phyloP scores from a whole-genome alignment of 495 filamentous ascomycete genomes.

The Umbilicaria muhlenbergii region DNA sequence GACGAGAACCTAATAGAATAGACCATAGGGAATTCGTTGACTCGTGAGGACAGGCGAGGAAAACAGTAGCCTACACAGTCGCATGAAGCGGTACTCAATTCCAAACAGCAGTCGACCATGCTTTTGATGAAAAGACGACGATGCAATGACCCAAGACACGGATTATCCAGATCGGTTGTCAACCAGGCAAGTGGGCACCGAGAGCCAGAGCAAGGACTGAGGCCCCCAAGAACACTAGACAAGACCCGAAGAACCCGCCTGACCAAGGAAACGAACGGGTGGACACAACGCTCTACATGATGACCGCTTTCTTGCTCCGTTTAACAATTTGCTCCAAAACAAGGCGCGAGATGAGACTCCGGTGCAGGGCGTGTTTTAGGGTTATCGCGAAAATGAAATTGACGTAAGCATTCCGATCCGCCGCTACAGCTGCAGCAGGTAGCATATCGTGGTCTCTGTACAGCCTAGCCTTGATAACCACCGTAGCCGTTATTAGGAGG shows the following conservation, averaged over 20 bases:
- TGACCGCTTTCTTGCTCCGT: not conserved
- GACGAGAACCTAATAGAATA: slow-evolving; percentile 1
- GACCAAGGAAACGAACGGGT: not conserved
- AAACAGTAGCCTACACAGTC: slow-evolving; percentile 1
- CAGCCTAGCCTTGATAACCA: slow-evolving; percentile 34
- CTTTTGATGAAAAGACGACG: not conserved
- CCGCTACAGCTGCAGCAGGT: too few species aligned
- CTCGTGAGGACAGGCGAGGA: slow-evolving; percentile 1
- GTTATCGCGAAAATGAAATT: not conserved
- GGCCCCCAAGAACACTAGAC: too few species aligned
- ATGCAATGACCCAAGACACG: not conserved
- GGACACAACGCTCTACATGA: not conserved
- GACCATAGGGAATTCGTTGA: slow-evolving; percentile 1
- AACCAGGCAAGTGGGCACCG: too few species aligned
- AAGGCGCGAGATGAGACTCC: not conserved
- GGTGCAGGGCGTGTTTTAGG: not conserved
- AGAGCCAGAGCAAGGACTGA: too few species aligned
- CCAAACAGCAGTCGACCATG: not conserved
- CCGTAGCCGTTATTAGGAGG: slow-evolving; percentile 22
- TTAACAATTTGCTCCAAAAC: not conserved
- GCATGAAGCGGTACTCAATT: slow-evolving; percentile 1
- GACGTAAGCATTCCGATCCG: not conserved
- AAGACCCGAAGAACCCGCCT: too few species aligned
- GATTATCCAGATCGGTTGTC: not conserved
- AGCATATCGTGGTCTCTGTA: not conserved